A percentile compares a stretch with the other conserved stretches of the same genome.
phyloP scores from a whole-genome alignment of 768 basidiomycete species.

The Mycena olivaceomarginata region DNA sequence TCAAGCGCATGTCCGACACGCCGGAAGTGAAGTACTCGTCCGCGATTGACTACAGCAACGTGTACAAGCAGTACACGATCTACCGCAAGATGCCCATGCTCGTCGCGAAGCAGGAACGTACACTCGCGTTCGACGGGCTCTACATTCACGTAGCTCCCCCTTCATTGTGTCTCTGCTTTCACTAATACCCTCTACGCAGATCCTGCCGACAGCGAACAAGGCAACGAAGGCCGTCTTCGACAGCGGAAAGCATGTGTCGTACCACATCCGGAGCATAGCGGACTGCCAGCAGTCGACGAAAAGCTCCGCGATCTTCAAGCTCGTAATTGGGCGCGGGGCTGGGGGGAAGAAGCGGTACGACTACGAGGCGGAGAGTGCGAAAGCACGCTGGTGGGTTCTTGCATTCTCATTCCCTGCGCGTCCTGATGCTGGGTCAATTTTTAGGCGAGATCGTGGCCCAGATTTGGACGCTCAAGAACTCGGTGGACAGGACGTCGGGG shows the following conservation, averaged over 20 bases:
- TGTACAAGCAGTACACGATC: conserved; percentile 96
- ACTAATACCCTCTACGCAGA: conserved; percentile 65
- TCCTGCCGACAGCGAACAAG: conserved; percentile 91
- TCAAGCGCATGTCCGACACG: conserved; percentile 90
- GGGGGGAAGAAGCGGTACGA: conserved; percentile 94
- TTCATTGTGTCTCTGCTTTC: not conserved
- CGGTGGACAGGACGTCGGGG: conserved; percentile 71
- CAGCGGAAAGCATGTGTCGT: conserved; percentile 92
- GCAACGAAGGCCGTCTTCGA: conserved; percentile 88
- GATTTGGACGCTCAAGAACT: conserved; percentile 76
- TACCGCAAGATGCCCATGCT: conserved; percentile 97
- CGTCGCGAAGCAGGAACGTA: conserved; percentile 92
- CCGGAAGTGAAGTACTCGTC: conserved; percentile 74
- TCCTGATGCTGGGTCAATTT: conserved; percentile 10
- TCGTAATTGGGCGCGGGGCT: conserved; percentile 82
- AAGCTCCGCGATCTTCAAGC: conserved; percentile 89
- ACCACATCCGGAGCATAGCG: conserved; percentile 92
- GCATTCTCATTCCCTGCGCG: not conserved
- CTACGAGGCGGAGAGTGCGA: conserved; percentile 92
- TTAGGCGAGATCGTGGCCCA: conserved; percentile 87
- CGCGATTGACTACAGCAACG: conserved; percentile 86
- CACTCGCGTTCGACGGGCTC: conserved; percentile 95
- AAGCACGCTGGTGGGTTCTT: conserved; percentile 81
- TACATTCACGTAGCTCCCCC: conserved; percentile 85
- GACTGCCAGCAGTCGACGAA: conserved; percentile 91